Conservation (phyloP, 2,329 filamentous ascomycete species). For the Apiospora sp. region DNA sequence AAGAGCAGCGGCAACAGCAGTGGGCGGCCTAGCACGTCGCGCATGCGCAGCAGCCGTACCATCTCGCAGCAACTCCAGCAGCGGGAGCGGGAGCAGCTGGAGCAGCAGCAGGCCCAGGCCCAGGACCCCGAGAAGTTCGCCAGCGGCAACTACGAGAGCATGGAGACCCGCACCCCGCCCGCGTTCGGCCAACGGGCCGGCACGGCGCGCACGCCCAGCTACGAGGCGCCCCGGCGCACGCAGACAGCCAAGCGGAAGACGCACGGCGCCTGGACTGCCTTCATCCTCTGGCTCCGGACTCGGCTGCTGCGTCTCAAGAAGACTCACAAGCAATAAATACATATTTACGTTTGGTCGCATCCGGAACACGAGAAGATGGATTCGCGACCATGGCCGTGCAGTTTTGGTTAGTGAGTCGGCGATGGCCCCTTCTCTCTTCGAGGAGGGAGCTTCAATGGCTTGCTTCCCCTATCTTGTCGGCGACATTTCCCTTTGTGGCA, state of each 20-base stretch:
- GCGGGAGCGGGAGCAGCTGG: conserved; percentile 37
- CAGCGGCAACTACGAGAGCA: conserved; percentile 56
- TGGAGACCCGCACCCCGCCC: conserved; percentile 40
- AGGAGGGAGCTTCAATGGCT: neutral
- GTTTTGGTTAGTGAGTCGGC: neutral
- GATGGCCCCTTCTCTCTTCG: neutral
- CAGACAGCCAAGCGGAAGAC: conserved; percentile 66
- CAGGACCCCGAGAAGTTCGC: conserved; percentile 55
- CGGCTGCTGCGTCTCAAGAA: conserved; percentile 50
- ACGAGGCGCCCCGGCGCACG: conserved; percentile 50
- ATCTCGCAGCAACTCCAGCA: conserved; percentile 36
- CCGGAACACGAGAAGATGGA: conserved; percentile 10
- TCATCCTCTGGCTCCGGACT: conserved; percentile 71
- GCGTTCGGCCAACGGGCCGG: conserved; percentile 42
- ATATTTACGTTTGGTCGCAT: neutral
- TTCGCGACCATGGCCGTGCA: neutral
- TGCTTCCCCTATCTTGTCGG: neutral
- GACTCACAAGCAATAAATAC: neutral
- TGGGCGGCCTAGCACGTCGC: conserved; percentile 39
- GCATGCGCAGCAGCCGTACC: conserved; percentile 33
- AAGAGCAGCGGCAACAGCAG: conserved; percentile 42
- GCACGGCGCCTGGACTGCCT: conserved; percentile 67
- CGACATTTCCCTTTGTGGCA: conserved; percentile 10
- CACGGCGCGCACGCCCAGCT: conserved; percentile 52
- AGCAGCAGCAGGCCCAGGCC: conserved; percentile 27